Evolutionary conservation across 2,329 filamentous ascomycete genomes (phyloP).

Genomic region (Penicillium sp.): DNA sequence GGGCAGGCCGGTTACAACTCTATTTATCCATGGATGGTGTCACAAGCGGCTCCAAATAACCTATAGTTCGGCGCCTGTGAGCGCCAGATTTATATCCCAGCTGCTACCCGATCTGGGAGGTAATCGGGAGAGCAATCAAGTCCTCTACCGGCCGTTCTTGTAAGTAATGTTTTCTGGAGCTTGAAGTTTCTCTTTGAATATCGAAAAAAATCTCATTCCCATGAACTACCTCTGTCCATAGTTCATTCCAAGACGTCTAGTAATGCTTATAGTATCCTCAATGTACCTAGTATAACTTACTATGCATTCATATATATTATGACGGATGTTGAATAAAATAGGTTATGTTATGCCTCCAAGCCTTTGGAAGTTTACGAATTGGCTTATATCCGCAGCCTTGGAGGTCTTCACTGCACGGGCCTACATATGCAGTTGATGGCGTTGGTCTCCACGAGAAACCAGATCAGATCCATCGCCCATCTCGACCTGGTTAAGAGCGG

Average conservation of each 20-base stretch:
- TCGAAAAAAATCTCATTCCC: no score
- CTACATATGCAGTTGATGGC: neutral
- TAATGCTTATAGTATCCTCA: no score
- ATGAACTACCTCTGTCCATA: no score
- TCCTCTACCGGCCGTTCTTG: neutral
- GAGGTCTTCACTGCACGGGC: neutral
- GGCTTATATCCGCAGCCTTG: neutral
- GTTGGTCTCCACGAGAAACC: neutral
- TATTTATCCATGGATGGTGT: neutral
- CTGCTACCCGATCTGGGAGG: neutral
- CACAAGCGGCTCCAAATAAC: neutral
- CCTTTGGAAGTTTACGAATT: neutral
- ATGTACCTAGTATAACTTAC: no score
- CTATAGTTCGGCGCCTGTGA: neutral
- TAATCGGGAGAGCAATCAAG: neutral
- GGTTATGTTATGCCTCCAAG: neutral
- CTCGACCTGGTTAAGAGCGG: neutral
- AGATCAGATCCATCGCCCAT: neutral
- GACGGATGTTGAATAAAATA: no score
- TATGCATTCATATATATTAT: no score
- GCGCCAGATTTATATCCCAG: neutral
- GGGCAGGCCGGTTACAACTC: neutral
- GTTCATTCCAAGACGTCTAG: no score
- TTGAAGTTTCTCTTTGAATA: no score
- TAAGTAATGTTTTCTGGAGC: no score